Evolutionary conservation across 805 yeast species (phyloP).

Genomic region (Tetrapisispora arboricola): DNA sequence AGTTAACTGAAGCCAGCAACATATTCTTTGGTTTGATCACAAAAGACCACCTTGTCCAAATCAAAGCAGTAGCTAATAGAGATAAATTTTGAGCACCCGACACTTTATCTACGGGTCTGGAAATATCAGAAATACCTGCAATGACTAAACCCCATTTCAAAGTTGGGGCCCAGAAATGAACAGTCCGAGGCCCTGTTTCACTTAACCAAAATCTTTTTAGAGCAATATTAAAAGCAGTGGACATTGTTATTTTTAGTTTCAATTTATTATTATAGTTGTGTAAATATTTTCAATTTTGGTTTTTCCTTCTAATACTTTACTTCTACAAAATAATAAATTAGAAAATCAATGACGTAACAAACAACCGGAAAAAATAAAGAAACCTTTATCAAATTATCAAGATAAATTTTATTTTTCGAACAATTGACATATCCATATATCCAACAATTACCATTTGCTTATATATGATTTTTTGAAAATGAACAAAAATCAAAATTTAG

Average conservation of each 20-base stretch:
- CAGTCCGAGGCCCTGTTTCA: conserved; percentile 92
- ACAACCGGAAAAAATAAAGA: too few relatives aligned
- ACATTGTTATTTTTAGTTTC: conserved; percentile 9
- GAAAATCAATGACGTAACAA: too few relatives aligned
- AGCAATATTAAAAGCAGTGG: conserved; percentile 17
- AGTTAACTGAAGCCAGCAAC: conserved; percentile 85
- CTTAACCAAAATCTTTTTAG: conserved; percentile 69
- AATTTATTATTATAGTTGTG: not conserved
- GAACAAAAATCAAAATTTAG: too few relatives aligned
- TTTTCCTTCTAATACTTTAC: not conserved
- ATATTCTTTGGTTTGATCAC: conserved; percentile 84
- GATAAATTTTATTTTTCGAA: too few relatives aligned
- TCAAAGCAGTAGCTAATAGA: conserved; percentile 79
- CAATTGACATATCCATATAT: too few relatives aligned
- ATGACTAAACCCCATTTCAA: conserved; percentile 83
- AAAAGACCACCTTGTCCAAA: conserved; percentile 98
- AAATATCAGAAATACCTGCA: conserved; percentile 82
- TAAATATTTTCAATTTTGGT: not conserved
- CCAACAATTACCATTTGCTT: too few relatives aligned
- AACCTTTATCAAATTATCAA: too few relatives aligned
- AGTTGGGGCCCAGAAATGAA: conserved; percentile 91
- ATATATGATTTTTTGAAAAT: too few relatives aligned
- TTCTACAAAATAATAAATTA: too few relatives aligned
- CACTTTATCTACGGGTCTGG: conserved; percentile 86
- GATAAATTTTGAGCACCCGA: conserved; percentile 69